These are phyloP conservation scores for Paramecium caudatum DNA, from an alignment of 73 alveolate species.

Conservation along the genomic window DNA sequence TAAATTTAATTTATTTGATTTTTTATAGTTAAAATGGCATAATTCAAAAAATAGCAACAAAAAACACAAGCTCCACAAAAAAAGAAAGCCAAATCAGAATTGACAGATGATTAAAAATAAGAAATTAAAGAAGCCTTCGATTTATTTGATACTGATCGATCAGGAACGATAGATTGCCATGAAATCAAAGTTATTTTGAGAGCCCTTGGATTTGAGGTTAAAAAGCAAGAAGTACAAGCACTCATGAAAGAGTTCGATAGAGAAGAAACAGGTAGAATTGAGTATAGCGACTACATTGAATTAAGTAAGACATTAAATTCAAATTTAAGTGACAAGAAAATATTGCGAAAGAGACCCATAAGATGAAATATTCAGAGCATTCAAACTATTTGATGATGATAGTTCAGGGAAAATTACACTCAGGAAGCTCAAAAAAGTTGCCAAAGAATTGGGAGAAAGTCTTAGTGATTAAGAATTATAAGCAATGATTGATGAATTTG, in stretches of 20 bases:
- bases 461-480: constrained; percentile 97
- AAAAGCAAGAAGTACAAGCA: constrained; percentile 89
- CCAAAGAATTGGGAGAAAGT: constrained; percentile 99
- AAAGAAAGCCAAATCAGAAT: constrained; percentile 68
- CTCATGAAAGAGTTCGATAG: constrained; percentile 94
- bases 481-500: constrained; percentile 99
- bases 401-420: constrained; percentile 93
- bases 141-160: constrained; percentile 97
- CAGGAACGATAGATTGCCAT: constrained; percentile 99
- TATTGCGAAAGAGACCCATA: constrained; percentile 95
- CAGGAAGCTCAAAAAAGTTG: constrained; percentile 97
- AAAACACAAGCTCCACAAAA: constrained; percentile 47
- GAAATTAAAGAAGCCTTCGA: constrained; percentile 98
- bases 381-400: constrained; percentile 98
- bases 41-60: constrained; percentile 16
- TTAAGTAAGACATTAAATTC: constrained; percentile 71
- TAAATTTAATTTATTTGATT: neutral
- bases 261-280: constrained; percentile 90
- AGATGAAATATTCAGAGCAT: constrained; percentile 97
- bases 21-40: no score
- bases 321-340: constrained; percentile 91
- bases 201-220: constrained; percentile 87
- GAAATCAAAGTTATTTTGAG: constrained; percentile 94
- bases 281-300: constrained; percentile 91
- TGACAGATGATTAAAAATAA: constrained; percentile 88